These are phyloP conservation scores for Perilla frutescens DNA, from an alignment of 257 asterid genomes.

Conservation along the genomic window DNA sequence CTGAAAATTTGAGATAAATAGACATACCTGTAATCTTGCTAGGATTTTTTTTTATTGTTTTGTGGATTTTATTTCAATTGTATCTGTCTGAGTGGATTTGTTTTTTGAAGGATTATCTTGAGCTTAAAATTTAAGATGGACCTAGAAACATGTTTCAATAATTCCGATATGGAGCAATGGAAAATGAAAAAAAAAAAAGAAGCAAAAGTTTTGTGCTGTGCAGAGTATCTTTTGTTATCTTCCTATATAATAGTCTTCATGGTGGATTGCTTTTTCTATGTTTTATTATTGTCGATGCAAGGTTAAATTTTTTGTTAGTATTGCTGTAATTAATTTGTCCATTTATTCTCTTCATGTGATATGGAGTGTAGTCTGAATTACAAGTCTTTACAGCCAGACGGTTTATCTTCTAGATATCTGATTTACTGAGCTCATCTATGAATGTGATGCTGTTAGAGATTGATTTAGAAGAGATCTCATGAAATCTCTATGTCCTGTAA, in stretches of 20 bases:
- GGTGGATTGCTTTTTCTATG: background rate
- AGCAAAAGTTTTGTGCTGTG: background rate
- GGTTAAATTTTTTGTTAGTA: background rate
- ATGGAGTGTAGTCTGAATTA: background rate
- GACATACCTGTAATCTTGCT: background rate
- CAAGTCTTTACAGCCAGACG: background rate
- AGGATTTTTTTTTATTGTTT: background rate
- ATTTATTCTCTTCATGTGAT: background rate
- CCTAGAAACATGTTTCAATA: background rate
- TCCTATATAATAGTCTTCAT: background rate
- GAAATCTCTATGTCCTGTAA: no score
- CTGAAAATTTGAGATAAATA: background rate
- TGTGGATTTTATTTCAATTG: constrained; percentile 7
- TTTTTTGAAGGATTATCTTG: background rate
- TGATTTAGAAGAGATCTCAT: no score
- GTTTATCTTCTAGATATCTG: constrained; percentile 2
- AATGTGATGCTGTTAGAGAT: background rate
- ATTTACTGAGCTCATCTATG: background rate
- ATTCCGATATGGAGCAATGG: background rate
- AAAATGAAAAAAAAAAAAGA: background rate
- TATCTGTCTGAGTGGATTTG: background rate
- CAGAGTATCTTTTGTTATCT: background rate
- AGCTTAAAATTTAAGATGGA: background rate
- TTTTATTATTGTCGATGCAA: no score
- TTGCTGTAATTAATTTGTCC: background rate